Evolutionary conservation across 177 flowering plant genomes (phyloP).

Genomic region (Tripterygium wilfordii): DNA sequence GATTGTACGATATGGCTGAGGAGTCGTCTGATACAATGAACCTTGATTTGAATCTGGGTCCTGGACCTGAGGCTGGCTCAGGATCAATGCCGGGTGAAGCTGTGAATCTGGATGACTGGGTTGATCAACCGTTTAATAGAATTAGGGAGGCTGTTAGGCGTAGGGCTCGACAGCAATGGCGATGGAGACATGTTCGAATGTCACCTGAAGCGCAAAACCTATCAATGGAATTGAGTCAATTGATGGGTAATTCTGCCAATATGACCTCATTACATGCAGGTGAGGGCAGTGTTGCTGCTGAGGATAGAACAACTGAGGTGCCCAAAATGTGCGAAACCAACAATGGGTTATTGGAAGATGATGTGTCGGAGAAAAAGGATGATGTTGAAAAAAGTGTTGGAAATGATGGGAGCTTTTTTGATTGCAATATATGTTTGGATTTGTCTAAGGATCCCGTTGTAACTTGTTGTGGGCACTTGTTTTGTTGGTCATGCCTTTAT

Average conservation of each 20-base stretch:
- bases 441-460: conserved; percentile 67
- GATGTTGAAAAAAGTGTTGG: conserved; percentile 31
- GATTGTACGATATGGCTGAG: conserved; percentile 50
- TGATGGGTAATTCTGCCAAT: conserved; percentile 26
- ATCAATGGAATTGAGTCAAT: conserved; percentile 28
- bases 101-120: conserved; percentile 39
- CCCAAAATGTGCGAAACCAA: conserved; percentile 42
- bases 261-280: conserved; percentile 33
- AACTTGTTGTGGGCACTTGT: conserved; percentile 78
- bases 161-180: conserved; percentile 30
- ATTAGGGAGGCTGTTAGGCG: conserved; percentile 32
- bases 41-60: conserved; percentile 65
- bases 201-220: conserved; percentile 22
- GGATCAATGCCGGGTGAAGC: conserved; percentile 17
- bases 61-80: conserved; percentile 30
- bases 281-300: conserved; percentile 59
- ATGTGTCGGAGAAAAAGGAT: conserved; percentile 30
- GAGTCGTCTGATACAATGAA: conserved; percentile 49
- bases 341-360: conserved; percentile 24
- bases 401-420: conserved; percentile 51
- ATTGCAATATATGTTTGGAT: conserved; percentile 72
- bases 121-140: conserved; percentile 23
- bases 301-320: conserved; percentile 27
- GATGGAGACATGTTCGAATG: conserved; percentile 31
- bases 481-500: conserved; percentile 76